Evolutionary conservation across 805 yeast species (phyloP), one percentile per base, ranked within the genome.

Genomic region (Lipomyces anomalus): DNA sequence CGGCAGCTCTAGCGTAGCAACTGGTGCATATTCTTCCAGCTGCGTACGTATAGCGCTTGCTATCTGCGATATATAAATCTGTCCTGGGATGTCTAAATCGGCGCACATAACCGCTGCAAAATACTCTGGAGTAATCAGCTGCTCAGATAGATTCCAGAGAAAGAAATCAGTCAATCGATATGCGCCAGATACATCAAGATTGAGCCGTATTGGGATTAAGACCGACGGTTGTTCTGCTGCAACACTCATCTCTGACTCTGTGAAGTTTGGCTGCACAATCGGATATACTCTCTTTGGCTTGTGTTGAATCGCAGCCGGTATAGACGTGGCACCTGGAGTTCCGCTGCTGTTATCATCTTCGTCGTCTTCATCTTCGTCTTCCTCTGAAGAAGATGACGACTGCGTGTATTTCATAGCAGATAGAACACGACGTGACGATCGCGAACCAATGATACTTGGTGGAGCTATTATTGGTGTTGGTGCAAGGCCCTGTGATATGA

Each of bases 71-170:
- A 75, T 70, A 42, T 66, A 70, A 9, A 41, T 21, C 17, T 74
- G 69, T 22, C 68, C 73, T 3, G 94, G 85, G 32, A 92, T 74
- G 48, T 88, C 96, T 53, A 92, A 70, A 56, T 92, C 98, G 44
- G 78, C 76, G 58, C 94, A 81, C 57, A 89, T 75, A 22, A 86
- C 75, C 11, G 76, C 69, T 0, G 96, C 90, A 67, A 79, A 74
- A 46, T 79, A 76, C 48, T 79, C 84, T 1, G 95, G 95, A 1
- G 86, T 77, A 21, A 83, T 66, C 21, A 80, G 68, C 3, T 73
- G 63, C 39, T 53, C 57, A 57, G 78, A 73, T 26, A 79, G 52
- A 57, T 84, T 83, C 92, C 92, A 84, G 73, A 84, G 67, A 56
- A 84, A 76, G 47, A 77, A 74, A 58, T 84, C 94, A 16, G 75